Evolutionary conservation across 768 basidiomycete species (phyloP).

Genomic region (Russula griseocarnosa): DNA sequence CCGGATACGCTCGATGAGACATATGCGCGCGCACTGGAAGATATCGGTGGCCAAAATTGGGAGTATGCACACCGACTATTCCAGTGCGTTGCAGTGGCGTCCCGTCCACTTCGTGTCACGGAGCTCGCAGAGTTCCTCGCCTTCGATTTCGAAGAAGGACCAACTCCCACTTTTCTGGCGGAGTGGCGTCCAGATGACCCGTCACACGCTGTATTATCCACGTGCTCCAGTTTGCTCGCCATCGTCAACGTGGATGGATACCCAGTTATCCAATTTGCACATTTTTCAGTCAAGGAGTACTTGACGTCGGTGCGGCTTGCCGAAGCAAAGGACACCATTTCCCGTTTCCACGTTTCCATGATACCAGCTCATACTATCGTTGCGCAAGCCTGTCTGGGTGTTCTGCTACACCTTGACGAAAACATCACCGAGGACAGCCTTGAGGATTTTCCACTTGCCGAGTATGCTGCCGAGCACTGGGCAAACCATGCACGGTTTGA

Average conservation of each 20-base stretch:
- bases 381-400: not conserved
- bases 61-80: not conserved
- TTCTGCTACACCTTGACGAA: not conserved
- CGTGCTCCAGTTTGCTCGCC: not conserved
- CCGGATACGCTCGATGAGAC: not conserved
- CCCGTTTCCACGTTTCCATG: not conserved
- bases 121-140: slow-evolving; percentile 6
- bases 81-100: not conserved
- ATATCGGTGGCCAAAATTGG: not conserved
- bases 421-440: not conserved
- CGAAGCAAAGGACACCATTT: not conserved
- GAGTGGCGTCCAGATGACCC: not conserved
- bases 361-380: not conserved
- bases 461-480: not conserved
- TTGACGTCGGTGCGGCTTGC: not conserved
- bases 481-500: not conserved
- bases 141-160: not conserved
- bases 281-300: not conserved
- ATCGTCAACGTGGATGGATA: not conserved
- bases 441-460: not conserved
- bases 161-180: not conserved
- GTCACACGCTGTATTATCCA: not conserved
- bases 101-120: not conserved
- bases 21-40: not conserved
- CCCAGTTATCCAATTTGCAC: not conserved